phyloP scores from a whole-genome alignment of 2,329 filamentous ascomycete species.

The Lasiodiplodia theobromae region DNA sequence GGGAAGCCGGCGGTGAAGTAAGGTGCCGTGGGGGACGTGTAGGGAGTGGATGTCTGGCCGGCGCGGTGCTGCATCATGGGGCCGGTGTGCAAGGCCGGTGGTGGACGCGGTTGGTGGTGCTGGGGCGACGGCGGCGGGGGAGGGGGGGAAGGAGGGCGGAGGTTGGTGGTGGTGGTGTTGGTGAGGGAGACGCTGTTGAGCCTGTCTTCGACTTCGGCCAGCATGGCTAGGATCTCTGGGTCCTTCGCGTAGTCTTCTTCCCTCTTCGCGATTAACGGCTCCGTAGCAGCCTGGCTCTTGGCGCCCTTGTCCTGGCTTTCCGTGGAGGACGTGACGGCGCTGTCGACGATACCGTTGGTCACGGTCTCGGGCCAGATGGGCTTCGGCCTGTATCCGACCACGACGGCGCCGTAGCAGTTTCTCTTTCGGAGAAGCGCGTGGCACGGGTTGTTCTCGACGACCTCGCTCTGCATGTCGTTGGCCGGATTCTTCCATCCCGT shows the following conservation, averaged over 20 bases:
- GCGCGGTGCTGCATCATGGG: background rate
- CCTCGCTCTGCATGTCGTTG: background rate
- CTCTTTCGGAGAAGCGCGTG: constrained; percentile 1
- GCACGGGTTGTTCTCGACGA: background rate
- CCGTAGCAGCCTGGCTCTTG: background rate
- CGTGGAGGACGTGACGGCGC: background rate
- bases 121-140: background rate
- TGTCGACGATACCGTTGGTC: too few relatives aligned
- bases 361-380: background rate
- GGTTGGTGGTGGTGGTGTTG: background rate
- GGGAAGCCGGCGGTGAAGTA: constrained; percentile 4
- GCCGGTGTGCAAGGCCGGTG: background rate
- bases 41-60: background rate
- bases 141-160: background rate
- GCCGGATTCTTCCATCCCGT: background rate
- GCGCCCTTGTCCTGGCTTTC: background rate
- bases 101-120: too few relatives aligned
- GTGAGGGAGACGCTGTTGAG: background rate
- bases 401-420: constrained; percentile 11
- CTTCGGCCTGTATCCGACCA: background rate
- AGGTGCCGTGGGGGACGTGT: background rate
- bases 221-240: background rate
- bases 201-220: background rate
- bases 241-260: background rate
- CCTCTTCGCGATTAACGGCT: background rate